These are phyloP conservation scores for Neofusicoccum kwambonambiense DNA, from an alignment of 2,329 filamentous ascomycete genomes.

Conservation along the genomic window DNA sequence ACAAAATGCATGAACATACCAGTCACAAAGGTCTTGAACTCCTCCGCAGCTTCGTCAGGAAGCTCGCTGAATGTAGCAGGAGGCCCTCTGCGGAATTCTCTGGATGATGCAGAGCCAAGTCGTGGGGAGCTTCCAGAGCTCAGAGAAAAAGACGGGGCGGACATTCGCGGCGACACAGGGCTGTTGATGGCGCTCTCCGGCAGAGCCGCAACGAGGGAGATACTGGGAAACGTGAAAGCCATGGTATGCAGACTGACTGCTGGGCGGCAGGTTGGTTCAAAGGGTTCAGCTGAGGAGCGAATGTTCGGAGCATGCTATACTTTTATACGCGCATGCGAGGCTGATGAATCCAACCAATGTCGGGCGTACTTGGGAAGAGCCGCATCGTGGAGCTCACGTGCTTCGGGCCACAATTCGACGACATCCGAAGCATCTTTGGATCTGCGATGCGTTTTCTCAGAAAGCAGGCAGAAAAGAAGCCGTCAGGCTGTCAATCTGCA, in stretches of 20 bases:
- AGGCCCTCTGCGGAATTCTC: background rate
- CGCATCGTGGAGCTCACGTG: background rate
- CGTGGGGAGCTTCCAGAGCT: background rate
- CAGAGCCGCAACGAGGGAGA: background rate
- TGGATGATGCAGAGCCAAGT: background rate
- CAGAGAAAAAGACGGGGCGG: background rate
- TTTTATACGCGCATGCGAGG: too few relatives aligned
- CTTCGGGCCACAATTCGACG: background rate
- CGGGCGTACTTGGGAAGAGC: background rate
- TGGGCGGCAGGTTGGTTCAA: background rate
- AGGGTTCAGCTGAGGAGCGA: too few relatives aligned
- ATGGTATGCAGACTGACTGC: background rate
- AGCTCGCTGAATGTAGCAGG: background rate
- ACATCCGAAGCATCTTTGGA: background rate
- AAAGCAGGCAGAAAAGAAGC: too few relatives aligned
- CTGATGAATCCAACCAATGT: background rate
- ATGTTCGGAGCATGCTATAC: too few relatives aligned
- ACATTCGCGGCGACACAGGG: background rate
- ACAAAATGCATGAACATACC: background rate
- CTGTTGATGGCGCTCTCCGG: background rate
- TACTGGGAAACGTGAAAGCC: background rate
- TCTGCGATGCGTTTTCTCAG: background rate
- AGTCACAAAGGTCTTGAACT: background rate
- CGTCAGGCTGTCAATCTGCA: too few relatives aligned
- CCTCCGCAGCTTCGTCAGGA: background rate